These are phyloP conservation scores for Barnettozyma pratensis DNA, from an alignment of 805 yeast genomes.

Conservation along the genomic window DNA sequence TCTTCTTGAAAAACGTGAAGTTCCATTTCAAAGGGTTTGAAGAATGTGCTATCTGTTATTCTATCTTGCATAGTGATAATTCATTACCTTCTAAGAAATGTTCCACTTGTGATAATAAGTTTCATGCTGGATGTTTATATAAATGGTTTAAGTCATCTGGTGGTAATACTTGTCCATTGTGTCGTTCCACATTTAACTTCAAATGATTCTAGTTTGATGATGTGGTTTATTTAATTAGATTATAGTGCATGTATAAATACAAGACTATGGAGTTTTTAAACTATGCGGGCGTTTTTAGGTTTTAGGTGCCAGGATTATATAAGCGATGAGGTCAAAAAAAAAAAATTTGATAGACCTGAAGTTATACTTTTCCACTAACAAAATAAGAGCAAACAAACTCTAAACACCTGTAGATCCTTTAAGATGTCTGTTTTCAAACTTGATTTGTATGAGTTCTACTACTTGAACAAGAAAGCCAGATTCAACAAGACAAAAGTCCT, in stretches of 20 bases:
- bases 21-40: constrained; percentile 90
- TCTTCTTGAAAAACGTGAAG: constrained; percentile 57
- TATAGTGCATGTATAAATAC: neutral
- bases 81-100: constrained; percentile 87
- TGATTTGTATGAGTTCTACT: constrained; percentile 9
- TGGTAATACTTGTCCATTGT: constrained; percentile 88
- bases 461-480: constrained; percentile 7
- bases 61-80: constrained; percentile 79
- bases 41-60: constrained; percentile 96
- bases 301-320: neutral
- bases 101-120: constrained; percentile 85
- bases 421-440: constrained; percentile 11
- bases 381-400: too few relatives aligned
- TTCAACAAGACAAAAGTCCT: constrained; percentile 7
- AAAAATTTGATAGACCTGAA: neutral
- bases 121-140: constrained; percentile 93
- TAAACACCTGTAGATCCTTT: too few relatives aligned
- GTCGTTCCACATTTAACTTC: constrained; percentile 65
- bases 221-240: too few relatives aligned
- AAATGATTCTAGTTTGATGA: constrained; percentile 10
- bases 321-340: constrained; percentile 6
- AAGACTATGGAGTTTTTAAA: neutral
- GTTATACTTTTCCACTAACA: too few relatives aligned
- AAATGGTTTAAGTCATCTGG: constrained; percentile 97
- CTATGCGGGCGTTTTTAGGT: too few relatives aligned